Conservation (phyloP, 805 yeast species). For the Komagataella phaffii region DNA sequence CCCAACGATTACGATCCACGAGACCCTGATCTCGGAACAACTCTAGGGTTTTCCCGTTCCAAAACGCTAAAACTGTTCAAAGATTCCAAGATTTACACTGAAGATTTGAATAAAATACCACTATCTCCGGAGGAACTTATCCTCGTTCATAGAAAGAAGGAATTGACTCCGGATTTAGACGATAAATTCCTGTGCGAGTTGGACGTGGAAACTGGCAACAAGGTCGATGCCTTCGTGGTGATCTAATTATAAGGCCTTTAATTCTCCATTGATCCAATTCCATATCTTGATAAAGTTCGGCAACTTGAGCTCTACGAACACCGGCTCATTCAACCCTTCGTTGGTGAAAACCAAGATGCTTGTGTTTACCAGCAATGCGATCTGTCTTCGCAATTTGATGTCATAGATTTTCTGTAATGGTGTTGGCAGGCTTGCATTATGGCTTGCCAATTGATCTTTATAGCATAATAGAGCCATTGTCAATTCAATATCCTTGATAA, state of each 20-base stretch:
- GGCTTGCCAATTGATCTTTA: constrained; percentile 15
- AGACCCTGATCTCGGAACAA: constrained; percentile 60
- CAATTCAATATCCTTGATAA: constrained; percentile 62
- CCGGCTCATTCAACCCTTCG: constrained; percentile 8
- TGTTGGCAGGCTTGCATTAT: constrained; percentile 32
- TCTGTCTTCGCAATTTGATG: constrained; percentile 43
- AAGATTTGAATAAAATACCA: constrained; percentile 7
- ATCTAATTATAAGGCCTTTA: not conserved
- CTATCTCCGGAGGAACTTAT: constrained; percentile 17
- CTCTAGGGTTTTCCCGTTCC: constrained; percentile 44
- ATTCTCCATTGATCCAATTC: constrained; percentile 11
- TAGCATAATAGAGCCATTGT: constrained; percentile 71
- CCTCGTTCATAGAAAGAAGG: constrained; percentile 19
- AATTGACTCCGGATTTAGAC: constrained; percentile 20
- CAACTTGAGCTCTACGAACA: constrained; percentile 1
- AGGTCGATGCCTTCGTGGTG: constrained; percentile 16
- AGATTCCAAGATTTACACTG: constrained; percentile 22
- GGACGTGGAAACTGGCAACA: constrained; percentile 41
- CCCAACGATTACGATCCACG: constrained; percentile 63
- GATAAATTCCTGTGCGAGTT: constrained; percentile 33
- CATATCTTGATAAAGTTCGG: constrained; percentile 11
- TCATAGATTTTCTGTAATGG: constrained; percentile 44
- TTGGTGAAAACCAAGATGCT: constrained; percentile 32
- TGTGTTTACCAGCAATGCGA: constrained; percentile 60
- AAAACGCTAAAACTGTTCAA: constrained; percentile 44